Conservation (phyloP, 225 moss, liverwort and hornwort genomes). For the Antitrichia curtipendula region DNA sequence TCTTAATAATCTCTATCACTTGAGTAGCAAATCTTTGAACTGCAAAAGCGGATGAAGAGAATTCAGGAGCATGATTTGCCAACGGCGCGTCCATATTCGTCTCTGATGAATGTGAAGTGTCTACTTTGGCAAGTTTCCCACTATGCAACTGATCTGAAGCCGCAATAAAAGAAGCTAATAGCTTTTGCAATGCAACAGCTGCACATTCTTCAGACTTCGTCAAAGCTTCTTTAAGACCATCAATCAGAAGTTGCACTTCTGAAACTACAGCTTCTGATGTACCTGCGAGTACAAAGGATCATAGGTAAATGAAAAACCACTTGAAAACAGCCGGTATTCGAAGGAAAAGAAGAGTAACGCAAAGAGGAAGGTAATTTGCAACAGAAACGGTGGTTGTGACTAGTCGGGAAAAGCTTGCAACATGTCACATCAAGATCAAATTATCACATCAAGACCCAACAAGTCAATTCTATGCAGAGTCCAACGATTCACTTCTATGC, state of each 20-base stretch:
- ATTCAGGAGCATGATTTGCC: conserved; percentile 18
- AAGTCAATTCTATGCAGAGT: neutral
- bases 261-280: conserved; percentile 34
- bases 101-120: conserved; percentile 4
- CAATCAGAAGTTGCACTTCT: conserved; percentile 61
- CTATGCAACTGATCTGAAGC: conserved; percentile 55
- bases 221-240: conserved; percentile 60
- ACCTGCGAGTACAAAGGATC: neutral
- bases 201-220: conserved; percentile 52
- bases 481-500: neutral
- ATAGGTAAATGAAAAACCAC: neutral
- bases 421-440: neutral
- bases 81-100: conserved; percentile 2
- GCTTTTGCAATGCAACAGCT: conserved; percentile 50
- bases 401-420: neutral
- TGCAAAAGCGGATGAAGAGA: conserved; percentile 21
- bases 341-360: neutral
- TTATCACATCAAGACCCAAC: neutral
- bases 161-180: conserved; percentile 56
- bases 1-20: conserved; percentile 61
- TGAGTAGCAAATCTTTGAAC: conserved; percentile 65
- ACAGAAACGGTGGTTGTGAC: neutral
- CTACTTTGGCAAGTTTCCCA: conserved; percentile 51
- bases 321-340: neutral
- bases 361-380: neutral